Conservation (phyloP, 768 basidiomycete genomes). For the Phaeotremella fagi region DNA sequence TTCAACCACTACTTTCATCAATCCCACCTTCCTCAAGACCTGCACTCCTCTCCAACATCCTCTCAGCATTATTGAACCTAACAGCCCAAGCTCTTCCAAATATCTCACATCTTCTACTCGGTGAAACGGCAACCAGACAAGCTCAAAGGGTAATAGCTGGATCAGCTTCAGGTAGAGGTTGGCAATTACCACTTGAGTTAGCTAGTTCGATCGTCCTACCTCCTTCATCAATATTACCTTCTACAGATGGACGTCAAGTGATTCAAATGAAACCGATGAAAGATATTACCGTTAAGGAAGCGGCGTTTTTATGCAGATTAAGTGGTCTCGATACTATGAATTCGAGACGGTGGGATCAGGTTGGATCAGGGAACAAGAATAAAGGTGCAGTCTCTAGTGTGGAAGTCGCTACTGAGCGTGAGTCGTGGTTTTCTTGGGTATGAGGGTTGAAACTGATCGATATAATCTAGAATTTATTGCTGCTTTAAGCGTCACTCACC, state of each 20-base stretch:
- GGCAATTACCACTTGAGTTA: constrained; percentile 43
- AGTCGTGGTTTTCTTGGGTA: constrained; percentile 12
- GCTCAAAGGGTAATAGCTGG: constrained; percentile 40
- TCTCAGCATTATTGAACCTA: constrained; percentile 26
- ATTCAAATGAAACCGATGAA: constrained; percentile 41
- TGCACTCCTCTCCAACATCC: constrained; percentile 37
- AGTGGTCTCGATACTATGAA: constrained; percentile 31
- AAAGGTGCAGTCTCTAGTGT: constrained; percentile 32
- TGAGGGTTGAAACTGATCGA: not conserved
- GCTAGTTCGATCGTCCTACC: constrained; percentile 3
- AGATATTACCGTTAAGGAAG: constrained; percentile 40
- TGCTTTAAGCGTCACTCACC: constrained; percentile 40
- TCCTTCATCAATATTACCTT: not conserved
- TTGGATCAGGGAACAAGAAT: constrained; percentile 6
- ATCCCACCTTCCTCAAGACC: constrained; percentile 41
- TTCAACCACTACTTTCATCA: constrained; percentile 30
- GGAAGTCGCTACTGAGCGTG: constrained; percentile 44
- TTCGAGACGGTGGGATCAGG: constrained; percentile 33
- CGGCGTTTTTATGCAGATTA: constrained; percentile 36
- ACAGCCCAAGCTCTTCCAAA: constrained; percentile 26
- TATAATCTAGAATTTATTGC: constrained; percentile 44
- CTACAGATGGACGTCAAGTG: constrained; percentile 2
- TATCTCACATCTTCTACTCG: constrained; percentile 38
- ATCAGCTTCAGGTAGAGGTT: constrained; percentile 42
- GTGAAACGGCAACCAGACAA: constrained; percentile 45